A percentile compares a stretch with the other conserved stretches of the same genome.
Conservation (phyloP, 2,329 filamentous ascomycete genomes). For the Metarhizium humberi region DNA sequence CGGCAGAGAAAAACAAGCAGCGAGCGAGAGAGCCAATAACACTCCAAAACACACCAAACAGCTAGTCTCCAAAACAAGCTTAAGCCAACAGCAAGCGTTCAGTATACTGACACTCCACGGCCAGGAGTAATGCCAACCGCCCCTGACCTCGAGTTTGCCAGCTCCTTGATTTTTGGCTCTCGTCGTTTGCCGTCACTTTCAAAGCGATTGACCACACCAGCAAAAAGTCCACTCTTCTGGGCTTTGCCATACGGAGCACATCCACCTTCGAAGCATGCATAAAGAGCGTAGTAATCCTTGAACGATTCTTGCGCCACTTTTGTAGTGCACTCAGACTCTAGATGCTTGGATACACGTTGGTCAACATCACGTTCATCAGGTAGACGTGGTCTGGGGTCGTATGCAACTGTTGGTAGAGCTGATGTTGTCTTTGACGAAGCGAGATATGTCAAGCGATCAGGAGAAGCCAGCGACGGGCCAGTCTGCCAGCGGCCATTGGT, state of each 20-base stretch:
- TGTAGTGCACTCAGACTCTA: slow-evolving; percentile 38
- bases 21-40: not conserved
- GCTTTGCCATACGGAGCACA: slow-evolving; percentile 8
- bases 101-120: slow-evolving; percentile 1
- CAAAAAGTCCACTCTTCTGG: slow-evolving; percentile 7
- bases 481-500: not conserved
- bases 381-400: slow-evolving; percentile 7
- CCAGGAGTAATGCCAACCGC: not conserved
- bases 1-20: not conserved
- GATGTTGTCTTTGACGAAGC: slow-evolving; percentile 23
- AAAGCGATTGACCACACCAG: slow-evolving; percentile 1
- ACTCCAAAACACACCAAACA: not conserved
- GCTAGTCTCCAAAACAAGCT: not conserved
- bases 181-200: slow-evolving; percentile 12
- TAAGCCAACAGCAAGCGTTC: slow-evolving; percentile 2
- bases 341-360: slow-evolving; percentile 34
- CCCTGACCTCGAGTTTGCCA: slow-evolving; percentile 1
- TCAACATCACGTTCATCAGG: slow-evolving; percentile 28
- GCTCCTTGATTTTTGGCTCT: slow-evolving; percentile 8
- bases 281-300: too few species aligned
- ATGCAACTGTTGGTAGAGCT: slow-evolving; percentile 16
- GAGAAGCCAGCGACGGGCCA: slow-evolving; percentile 1
- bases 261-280: too few species aligned
- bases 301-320: slow-evolving; percentile 38
- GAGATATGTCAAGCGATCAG: slow-evolving; percentile 16